phyloP scores from a whole-genome alignment of 352 stramenopile genomes.

The Pythium dissimile region DNA sequence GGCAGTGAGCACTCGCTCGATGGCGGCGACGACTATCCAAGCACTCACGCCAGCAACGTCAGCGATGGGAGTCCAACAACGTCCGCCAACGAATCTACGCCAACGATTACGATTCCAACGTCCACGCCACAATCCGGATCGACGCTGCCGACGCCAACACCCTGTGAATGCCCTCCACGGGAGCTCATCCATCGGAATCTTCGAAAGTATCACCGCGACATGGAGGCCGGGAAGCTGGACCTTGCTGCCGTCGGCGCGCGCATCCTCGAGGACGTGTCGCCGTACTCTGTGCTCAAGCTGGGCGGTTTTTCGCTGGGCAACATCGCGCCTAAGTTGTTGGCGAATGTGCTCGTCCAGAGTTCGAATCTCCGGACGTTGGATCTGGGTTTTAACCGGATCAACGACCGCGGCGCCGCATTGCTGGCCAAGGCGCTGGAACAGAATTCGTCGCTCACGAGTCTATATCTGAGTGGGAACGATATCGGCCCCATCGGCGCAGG shows the following conservation, averaged over 20 bases:
- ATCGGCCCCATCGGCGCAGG: slow-evolving; percentile 55
- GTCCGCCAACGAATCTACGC: neutral
- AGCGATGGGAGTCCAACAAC: neutral
- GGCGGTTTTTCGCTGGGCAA: slow-evolving; percentile 78
- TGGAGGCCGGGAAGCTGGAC: slow-evolving; percentile 25
- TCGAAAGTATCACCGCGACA: slow-evolving; percentile 46
- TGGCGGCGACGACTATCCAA: neutral
- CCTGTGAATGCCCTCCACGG: slow-evolving; percentile 34
- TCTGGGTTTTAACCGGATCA: slow-evolving; percentile 80
- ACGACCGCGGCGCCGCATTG: slow-evolving; percentile 53
- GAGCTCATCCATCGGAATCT: slow-evolving; percentile 66
- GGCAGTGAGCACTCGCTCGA: slow-evolving; percentile 14
- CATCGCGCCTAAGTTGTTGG: slow-evolving; percentile 49
- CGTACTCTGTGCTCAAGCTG: slow-evolving; percentile 68
- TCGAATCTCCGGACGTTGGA: slow-evolving; percentile 58
- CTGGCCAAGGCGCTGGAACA: slow-evolving; percentile 52
- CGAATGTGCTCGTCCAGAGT: slow-evolving; percentile 43
- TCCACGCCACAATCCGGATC: neutral
- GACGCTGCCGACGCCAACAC: slow-evolving; percentile 9
- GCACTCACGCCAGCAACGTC: neutral
- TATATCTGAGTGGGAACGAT: slow-evolving; percentile 82
- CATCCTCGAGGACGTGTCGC: slow-evolving; percentile 49
- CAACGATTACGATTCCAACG: neutral
- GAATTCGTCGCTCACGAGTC: slow-evolving; percentile 60
- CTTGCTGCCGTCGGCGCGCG: slow-evolving; percentile 41